Base-by-base conservation (phyloP, 1,284 basidiomycete species). In the Cryptococcus maquisensis region DNA sequence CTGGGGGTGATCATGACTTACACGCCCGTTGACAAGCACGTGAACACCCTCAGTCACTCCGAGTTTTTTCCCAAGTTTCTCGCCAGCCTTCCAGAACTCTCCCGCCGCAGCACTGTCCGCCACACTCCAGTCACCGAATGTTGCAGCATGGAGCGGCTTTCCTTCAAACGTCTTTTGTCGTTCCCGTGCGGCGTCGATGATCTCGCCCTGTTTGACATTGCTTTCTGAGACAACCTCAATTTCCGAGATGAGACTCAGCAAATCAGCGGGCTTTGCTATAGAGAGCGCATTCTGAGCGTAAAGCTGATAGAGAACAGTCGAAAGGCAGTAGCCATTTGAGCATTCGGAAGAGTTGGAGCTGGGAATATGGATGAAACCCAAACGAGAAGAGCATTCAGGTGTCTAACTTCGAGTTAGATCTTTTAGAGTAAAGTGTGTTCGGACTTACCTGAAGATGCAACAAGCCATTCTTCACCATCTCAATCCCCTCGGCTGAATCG, bases 1-100 rank as follows among this genome's bases (percentile, higher is more conserved):
- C n/a, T 42, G 21, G 18, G 23, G 18, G 18, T 13, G 15, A 21
- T 7, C 10, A n/a, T 0, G 32, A 55, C 77, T 68, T 67, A 92
- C 90, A 35, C 92, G 80, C 38, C 92, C 92, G 63, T 95, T 95
- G 48, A 89, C 77, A 38, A 93, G 63, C 20, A 96, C 55, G 1
- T 81, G 86, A 16, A 79, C 74, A 0, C 85, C 84, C 1, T 82
- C 80, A 12, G 72, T 62, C 37, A 93, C 63, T 1, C 81, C 81
- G 1, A 92, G 64, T 43, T 55, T 56, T 7, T 62, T 41, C 1
- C 59, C 64, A 24, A 74, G 60, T 3, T 40, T 42, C 16, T 40
- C 46, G 18, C 67, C 68, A 21, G 54, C 32, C 3, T 65, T 53
- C 75, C 76, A 77, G 64, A 73, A 77, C 13, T 63, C 50, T 5